Evolutionary conservation across 1,284 basidiomycete species (phyloP), one percentile per base, ranked within the genome.

Genomic region (Apiotrichum mycotoxinovorans): DNA sequence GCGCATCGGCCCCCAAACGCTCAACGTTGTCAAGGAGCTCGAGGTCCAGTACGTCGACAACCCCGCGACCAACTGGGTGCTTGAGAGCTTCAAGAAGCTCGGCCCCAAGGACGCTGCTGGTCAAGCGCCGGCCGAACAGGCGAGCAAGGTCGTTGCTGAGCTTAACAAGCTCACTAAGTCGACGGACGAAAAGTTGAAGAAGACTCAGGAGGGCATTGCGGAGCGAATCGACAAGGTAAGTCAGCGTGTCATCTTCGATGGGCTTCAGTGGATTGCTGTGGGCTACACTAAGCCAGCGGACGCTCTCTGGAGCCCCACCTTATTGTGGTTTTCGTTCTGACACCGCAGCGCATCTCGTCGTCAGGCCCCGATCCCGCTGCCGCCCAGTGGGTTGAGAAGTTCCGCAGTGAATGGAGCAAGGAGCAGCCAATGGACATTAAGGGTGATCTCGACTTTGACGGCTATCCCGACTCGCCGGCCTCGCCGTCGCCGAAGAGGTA

Each of bases 391-490:
- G 40, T 53, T n/a, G 47, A 53, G 33, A 49, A 45, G 41, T 57
- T 57, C 51, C 56, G 56, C 47, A 34, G 27, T 5, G 34, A 34
- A 20, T 57, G 56, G 56, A 27, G 38, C 25, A 57, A 57, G 51
- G 42, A 48, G 34, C 56, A 57, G 51, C 56, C 52, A 4, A 44
- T 57, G 34, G 23, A 17, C 20, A 50, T 50, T 42, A 22, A 22
- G 18, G 56, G 51, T 26, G 47, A 53, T 34, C 51, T 57, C 42
- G 56, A 57, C 51, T 57, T 57, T 41, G 56, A 57, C 47, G 56
- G 56, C 1, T 57, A 57, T 37, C 56, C 56, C 41, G 56, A 57
- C 51, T 50, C 46, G 35, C 51, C 56, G 22, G 56, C 56, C 4
- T 33, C 25, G 14, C 56, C 56, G 7, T 53, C 51, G 18, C 56